Percentiles rank a stretch among this genome's conserved stretches.
These are phyloP conservation scores for Glonium stellatum DNA, from an alignment of 495 filamentous ascomycete genomes.

Conservation along the genomic window DNA sequence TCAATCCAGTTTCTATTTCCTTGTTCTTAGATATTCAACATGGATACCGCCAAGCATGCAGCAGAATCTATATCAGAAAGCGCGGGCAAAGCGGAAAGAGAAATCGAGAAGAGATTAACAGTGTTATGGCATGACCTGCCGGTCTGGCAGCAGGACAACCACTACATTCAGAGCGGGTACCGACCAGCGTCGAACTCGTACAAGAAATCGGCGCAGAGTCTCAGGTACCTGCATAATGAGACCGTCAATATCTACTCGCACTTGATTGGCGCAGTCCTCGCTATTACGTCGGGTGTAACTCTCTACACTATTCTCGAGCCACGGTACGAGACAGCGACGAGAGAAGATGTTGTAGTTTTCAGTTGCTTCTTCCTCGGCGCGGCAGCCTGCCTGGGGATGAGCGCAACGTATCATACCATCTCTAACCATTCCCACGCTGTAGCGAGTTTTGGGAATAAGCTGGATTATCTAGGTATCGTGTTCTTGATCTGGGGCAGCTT, in stretches of 20 bases:
- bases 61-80: constrained; percentile 3
- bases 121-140: constrained; percentile 60
- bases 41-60: constrained; percentile 27
- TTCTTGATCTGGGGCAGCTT: constrained; percentile 82
- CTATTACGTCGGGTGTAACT: constrained; percentile 37
- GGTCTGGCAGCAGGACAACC: constrained; percentile 69
- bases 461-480: constrained; percentile 91
- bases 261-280: constrained; percentile 55
- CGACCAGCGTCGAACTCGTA: constrained; percentile 63
- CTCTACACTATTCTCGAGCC: constrained; percentile 50
- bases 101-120: constrained; percentile 27
- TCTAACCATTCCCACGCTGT: constrained; percentile 58
- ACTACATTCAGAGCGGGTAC: constrained; percentile 66
- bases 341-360: constrained; percentile 63
- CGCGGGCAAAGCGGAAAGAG: constrained; percentile 15
- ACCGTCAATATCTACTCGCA: constrained; percentile 93
- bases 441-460: constrained; percentile 55
- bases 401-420: constrained; percentile 69
- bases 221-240: constrained; percentile 83
- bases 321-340: constrained; percentile 58
- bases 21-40: background rate
- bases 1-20: too few species aligned
- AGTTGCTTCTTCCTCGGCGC: constrained; percentile 74
- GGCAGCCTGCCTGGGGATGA: constrained; percentile 73
- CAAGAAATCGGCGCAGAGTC: constrained; percentile 52